Percentiles rank a stretch among this genome's conserved stretches.
These are phyloP conservation scores for Bryoglossum gracile DNA, from an alignment of 495 filamentous ascomycete genomes.

Conservation along the genomic window DNA sequence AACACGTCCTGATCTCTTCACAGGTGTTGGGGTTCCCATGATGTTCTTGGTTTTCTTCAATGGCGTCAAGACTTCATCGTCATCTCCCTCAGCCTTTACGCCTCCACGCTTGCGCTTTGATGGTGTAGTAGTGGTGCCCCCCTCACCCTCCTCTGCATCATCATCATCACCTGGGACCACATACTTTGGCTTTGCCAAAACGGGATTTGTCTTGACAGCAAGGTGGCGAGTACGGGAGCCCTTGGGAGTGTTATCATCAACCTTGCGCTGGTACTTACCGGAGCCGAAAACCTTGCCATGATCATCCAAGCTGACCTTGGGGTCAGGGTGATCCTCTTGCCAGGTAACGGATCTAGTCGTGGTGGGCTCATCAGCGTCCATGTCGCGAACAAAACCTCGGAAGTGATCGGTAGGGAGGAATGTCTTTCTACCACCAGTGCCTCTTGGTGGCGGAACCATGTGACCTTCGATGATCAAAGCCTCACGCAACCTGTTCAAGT, in stretches of 20 bases:
- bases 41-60: too few relatives aligned
- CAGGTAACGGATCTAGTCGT: slow-evolving; percentile 21
- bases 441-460: slow-evolving; percentile 28
- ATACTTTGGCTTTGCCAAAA: too few relatives aligned
- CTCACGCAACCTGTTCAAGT: slow-evolving; percentile 26
- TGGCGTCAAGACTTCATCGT: too few relatives aligned
- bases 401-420: slow-evolving; percentile 20
- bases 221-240: too few relatives aligned
- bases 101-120: too few relatives aligned
- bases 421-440: slow-evolving; percentile 8
- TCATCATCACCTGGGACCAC: not conserved
- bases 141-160: not conserved
- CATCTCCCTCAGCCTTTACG: too few relatives aligned
- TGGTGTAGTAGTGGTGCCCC: not conserved
- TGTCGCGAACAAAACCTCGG: slow-evolving; percentile 28
- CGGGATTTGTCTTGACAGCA: too few relatives aligned
- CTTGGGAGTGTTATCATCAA: too few relatives aligned
- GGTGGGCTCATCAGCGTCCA: slow-evolving; percentile 4
- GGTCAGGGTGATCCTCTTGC: slow-evolving; percentile 26
- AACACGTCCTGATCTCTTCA: too few relatives aligned
- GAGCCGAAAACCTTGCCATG: slow-evolving; percentile 18
- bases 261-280: slow-evolving; percentile 15
- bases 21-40: too few relatives aligned
- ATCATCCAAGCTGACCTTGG: slow-evolving; percentile 9
- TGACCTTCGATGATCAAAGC: slow-evolving; percentile 29